A percentile compares a stretch with the other conserved stretches of the same genome.
These are phyloP conservation scores for Biscogniauxia sp. DNA, from an alignment of 2,329 filamentous ascomycete genomes.

Conservation along the genomic window DNA sequence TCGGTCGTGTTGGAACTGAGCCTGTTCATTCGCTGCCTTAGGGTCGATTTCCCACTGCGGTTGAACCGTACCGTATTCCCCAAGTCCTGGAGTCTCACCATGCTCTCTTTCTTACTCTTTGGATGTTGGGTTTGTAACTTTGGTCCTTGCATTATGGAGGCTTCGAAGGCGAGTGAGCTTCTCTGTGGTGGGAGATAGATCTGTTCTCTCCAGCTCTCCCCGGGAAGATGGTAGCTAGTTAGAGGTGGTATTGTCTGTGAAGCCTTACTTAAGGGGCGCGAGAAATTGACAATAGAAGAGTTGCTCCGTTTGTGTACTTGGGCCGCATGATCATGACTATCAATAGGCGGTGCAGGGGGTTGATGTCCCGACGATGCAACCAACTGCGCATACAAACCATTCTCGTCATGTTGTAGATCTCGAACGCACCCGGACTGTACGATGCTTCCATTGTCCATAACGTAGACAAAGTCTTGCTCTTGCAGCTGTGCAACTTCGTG, in stretches of 20 bases:
- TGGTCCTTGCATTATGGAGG: neutral
- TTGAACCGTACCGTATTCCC: conserved; percentile 19
- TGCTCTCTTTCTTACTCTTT: conserved; percentile 13
- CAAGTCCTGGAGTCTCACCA: conserved; percentile 20
- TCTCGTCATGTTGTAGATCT: conserved; percentile 44
- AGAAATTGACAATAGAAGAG: conserved; percentile 17
- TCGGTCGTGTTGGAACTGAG: neutral
- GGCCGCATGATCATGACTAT: conserved; percentile 1
- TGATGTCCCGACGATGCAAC: conserved; percentile 19
- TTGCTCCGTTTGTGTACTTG: neutral
- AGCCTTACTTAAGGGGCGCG: conserved; percentile 15
- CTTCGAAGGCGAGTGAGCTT: neutral
- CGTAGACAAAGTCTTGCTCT: conserved; percentile 72
- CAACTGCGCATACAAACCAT: conserved; percentile 47
- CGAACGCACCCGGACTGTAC: conserved; percentile 66
- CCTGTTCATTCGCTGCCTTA: conserved; percentile 1
- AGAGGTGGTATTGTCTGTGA: conserved; percentile 11
- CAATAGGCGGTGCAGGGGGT: conserved; percentile 13
- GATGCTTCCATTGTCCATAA: conserved; percentile 68
- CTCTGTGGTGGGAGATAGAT: conserved; percentile 4
- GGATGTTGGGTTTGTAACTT: neutral
- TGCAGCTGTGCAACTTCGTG: conserved; percentile 80
- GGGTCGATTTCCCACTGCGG: conserved; percentile 9
- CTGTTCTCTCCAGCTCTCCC: conserved; percentile 6
- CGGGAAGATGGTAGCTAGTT: conserved; percentile 4